Conservation (phyloP, 108 stramenopile genomes). For the Cyclostephanos invisitatus region DNA sequence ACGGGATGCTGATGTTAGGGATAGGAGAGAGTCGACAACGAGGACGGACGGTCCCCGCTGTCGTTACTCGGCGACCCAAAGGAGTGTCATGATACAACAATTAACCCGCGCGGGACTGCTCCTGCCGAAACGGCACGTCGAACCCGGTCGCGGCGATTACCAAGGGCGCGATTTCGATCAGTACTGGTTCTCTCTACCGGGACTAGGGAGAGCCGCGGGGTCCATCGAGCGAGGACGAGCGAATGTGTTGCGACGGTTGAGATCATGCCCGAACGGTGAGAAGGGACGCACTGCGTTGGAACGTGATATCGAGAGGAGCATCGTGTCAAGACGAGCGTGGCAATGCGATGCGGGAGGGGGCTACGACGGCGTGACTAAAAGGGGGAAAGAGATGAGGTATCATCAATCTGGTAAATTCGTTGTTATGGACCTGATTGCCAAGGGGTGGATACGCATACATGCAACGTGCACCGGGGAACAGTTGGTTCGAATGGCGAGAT, state of each 20-base stretch:
- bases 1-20: neutral
- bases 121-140: constrained; percentile 31
- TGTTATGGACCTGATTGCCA: constrained; percentile 34
- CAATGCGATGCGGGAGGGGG: neutral
- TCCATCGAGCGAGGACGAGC: constrained; percentile 36
- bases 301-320: constrained; percentile 22
- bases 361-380: neutral
- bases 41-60: no score
- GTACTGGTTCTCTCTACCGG: constrained; percentile 51
- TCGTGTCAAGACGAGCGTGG: neutral
- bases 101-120: constrained; percentile 41
- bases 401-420: constrained; percentile 37
- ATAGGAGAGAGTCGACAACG: no score
- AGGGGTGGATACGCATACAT: constrained; percentile 29
- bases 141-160: constrained; percentile 13
- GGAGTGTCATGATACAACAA: constrained; percentile 25
- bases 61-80: constrained; percentile 1
- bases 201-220: constrained; percentile 37
- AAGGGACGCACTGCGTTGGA: constrained; percentile 37
- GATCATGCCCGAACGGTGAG: constrained; percentile 32
- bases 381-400: neutral
- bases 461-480: constrained; percentile 30
- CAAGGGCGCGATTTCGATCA: neutral
- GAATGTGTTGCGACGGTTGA: constrained; percentile 26
- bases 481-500: constrained; percentile 19